Evolutionary conservation across 78 protist species (phyloP).

Genomic region (Dictyostelium firmibasis): DNA sequence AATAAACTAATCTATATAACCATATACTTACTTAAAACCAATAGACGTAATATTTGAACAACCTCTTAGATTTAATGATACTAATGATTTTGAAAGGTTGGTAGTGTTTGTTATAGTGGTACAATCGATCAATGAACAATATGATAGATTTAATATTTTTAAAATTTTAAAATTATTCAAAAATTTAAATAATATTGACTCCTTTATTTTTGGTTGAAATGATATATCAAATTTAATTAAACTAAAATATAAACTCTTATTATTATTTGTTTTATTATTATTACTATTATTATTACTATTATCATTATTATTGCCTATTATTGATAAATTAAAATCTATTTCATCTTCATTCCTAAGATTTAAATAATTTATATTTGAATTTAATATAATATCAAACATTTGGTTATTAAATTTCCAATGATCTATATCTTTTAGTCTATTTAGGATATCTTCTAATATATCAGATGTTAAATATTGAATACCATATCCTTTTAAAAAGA

Average conservation of each 20-base stretch:
- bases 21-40: background rate
- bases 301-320: background rate
- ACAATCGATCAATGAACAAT: conserved; percentile 25
- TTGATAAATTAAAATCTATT: background rate
- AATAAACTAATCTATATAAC: too few relatives aligned
- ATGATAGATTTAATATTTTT: conserved; percentile 1
- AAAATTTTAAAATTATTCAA: background rate
- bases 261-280: too few relatives aligned
- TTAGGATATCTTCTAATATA: conserved; percentile 7
- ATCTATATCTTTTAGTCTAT: conserved; percentile 5
- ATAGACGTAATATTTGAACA: background rate
- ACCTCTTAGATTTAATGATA: conserved; percentile 37
- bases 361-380: background rate
- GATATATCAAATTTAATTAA: background rate
- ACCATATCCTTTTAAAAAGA: background rate
- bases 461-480: conserved; percentile 8
- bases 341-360: conserved; percentile 13
- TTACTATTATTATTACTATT: too few relatives aligned
- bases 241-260: background rate
- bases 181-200: background rate
- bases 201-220: background rate
- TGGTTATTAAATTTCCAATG: conserved; percentile 5
- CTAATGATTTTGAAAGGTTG: background rate
- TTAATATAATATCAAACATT: background rate
- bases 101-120: background rate